Evolutionary conservation across 345 rosid species (phyloP), one percentile per base, ranked within the genome.

Genomic region (Triadica sebifera): DNA sequence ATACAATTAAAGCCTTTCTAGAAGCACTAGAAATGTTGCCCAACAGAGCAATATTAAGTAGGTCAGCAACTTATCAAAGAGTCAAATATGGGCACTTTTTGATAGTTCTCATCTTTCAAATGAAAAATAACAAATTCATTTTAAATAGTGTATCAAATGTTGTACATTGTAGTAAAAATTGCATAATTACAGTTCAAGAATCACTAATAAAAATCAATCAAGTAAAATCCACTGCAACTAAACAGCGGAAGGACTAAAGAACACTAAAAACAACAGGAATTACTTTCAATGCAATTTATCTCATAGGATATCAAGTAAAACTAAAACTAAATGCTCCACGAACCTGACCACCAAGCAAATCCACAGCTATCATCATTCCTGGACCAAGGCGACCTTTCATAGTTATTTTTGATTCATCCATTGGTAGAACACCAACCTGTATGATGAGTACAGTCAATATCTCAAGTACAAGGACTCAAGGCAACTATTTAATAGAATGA

Each of bases 381-480:
- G 99, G 99, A 79, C 99, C 99, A 46, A 95, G 86, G 71, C 98
- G 94, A 56, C 98, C 99, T 83, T 95, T 95, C 96, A 88, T 87
- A 6, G 82, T 89, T 65, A 95, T 89, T 84, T 92, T 95, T 47
- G 94, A 88, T 79, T 95, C 99, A 77, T 95, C 98, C 86, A 95
- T 88, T 2, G 99, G 98, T 67, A 95, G 65, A 81, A 95, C 99
- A 77, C 99, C 99, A 60, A 95, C 99, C 99, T 95, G 82, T 50
- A 81, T 29, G 59, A 74, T 60, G 70, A 76, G 22, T 8, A 66
- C 8, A 6, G 6, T 59, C 51, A 67, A 45, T 56, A 43, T 34
- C 12, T 55, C 13, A 50, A 59, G 53, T 64, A 64, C 15, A 70
- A 19, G 49, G 47, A 60, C 37, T 19, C 15, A 7, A 15, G 4